These are phyloP conservation scores for Pythium insidiosum DNA, from an alignment of 352 stramenopile species.

Conservation along the genomic window DNA sequence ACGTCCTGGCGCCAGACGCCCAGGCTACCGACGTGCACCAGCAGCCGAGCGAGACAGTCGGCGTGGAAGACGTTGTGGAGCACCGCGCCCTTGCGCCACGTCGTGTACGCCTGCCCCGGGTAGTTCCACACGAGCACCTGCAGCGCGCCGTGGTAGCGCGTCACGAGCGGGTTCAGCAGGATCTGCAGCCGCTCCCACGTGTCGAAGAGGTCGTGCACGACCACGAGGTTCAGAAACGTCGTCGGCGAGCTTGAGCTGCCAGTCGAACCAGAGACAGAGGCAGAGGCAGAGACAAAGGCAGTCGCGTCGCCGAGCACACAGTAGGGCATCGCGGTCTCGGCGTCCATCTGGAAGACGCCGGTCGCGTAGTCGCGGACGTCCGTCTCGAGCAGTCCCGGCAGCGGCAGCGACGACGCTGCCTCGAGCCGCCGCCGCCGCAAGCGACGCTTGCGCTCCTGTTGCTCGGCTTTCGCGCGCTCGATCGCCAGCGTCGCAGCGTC, in stretches of 20 bases:
- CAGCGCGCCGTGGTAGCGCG: conserved; percentile 75
- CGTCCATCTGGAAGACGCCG: conserved; percentile 87
- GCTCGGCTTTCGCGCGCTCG: conserved; percentile 31
- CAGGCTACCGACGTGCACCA: conserved; percentile 37
- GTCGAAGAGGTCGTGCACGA: conserved; percentile 95
- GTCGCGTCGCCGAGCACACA: conserved; percentile 65
- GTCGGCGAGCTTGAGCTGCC: conserved; percentile 18
- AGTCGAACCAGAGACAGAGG: no score
- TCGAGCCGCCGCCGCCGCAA: conserved; percentile 28
- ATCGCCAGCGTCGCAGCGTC: conserved; percentile 36
- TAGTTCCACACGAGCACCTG: conserved; percentile 95
- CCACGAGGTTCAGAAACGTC: conserved; percentile 91
- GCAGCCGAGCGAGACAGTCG: conserved; percentile 77
- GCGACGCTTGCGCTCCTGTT: conserved; percentile 27
- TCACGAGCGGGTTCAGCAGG: conserved; percentile 84
- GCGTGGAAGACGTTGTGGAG: conserved; percentile 93
- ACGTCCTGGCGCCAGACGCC: conserved; percentile 46
- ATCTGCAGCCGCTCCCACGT: conserved; percentile 93
- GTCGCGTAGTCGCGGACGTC: conserved; percentile 40
- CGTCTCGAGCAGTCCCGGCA: conserved; percentile 37
- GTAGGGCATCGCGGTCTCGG: conserved; percentile 90
- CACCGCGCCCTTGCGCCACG: conserved; percentile 80
- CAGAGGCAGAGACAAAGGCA: not conserved
- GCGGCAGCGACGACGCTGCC: conserved; percentile 25
- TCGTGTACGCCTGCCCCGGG: conserved; percentile 92